Evolutionary conservation across 1,284 basidiomycete species (phyloP), one percentile per base, ranked within the genome.

Genomic region (Vanrija pseudolonga): DNA sequence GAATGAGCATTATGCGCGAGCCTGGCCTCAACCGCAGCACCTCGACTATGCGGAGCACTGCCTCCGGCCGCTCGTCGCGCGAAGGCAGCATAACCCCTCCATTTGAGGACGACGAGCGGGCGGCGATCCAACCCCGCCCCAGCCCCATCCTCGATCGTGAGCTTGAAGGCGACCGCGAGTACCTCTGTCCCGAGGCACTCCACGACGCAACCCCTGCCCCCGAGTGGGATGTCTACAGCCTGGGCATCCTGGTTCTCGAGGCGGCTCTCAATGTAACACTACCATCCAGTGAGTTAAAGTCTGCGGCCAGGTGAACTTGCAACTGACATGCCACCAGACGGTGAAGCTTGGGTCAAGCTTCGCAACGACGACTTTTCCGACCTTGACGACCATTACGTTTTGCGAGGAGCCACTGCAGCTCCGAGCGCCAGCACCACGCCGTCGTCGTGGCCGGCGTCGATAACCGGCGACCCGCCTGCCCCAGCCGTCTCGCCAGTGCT

Each of bases 191-290:
- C 3, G 95, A 98, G 76, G 88, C 96, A 23, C 80, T 98, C 54
- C 85, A 47, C n/a, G 64, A 90, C 71, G 91, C 90, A 23, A 80
- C 80, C 51, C 94, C 97, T 68, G 86, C 94, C 60, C 88, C 86
- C 73, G 89, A 86, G 51, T 92, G 93, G 45, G 95, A 98, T 79
- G 84, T 98, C 46, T 98, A 61, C 56, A 90, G 90, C 76, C 81
- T 98, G 63, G 95, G 96, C 51, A 89, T 98, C 82, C 88, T 90
- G 62, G 83, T 96, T 72, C 83, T 98, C 49, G 95, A 98, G 79
- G 87, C 90, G 46, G 89, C 91, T 41, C 84, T 90, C 63, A 97
- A 97, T 73, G 90, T 98, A 60, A 84, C 94, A 50, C 85, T 98
- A 40, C 95, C 95, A 72, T 90, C 93, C 76, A 94, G 94, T 96